A percentile compares a stretch with the other conserved stretches of the same genome.
Evolutionary conservation across 2,329 filamentous ascomycete species (phyloP).

Genomic region (Furcasterigmium furcatum): DNA sequence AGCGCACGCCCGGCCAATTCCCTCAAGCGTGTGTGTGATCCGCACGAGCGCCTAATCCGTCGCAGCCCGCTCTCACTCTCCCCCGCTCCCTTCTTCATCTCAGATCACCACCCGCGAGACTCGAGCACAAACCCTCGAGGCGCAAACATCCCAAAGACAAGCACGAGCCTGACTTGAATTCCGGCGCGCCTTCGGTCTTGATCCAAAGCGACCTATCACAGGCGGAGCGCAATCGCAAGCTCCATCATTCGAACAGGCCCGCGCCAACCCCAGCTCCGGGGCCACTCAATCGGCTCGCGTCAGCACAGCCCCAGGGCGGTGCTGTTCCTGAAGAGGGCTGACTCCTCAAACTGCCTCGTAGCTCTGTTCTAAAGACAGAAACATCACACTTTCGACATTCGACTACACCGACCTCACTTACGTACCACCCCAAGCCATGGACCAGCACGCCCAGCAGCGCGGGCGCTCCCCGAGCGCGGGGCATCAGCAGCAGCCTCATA

Average conservation of each 20-base stretch:
- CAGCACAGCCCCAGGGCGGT: slow-evolving; percentile 39
- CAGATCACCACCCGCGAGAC: too few species aligned
- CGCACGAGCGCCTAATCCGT: neutral
- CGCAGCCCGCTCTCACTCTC: neutral
- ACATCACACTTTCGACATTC: slow-evolving; percentile 13
- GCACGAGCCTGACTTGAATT: neutral
- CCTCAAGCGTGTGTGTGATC: neutral
- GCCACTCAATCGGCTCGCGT: slow-evolving; percentile 20
- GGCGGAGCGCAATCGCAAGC: slow-evolving; percentile 2
- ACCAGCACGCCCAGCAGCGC: slow-evolving; percentile 34
- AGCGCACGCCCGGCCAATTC: neutral
- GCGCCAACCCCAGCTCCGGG: slow-evolving; percentile 11
- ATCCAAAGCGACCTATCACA: slow-evolving; percentile 2
- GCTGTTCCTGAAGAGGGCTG: slow-evolving; percentile 38
- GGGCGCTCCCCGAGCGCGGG: slow-evolving; percentile 61
- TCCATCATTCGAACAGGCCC: slow-evolving; percentile 3
- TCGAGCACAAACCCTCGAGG: slow-evolving; percentile 5
- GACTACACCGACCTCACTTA: neutral
- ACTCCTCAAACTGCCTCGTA: slow-evolving; percentile 43
- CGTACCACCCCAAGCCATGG: slow-evolving; percentile 28
- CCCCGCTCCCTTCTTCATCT: neutral
- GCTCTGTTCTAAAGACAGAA: slow-evolving; percentile 28
- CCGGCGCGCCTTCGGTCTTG: neutral
- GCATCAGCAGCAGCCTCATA: slow-evolving; percentile 56
- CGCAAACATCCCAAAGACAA: neutral